Conservation (phyloP, 2,329 filamentous ascomycete species). For the Aureobasidium uvarum region DNA sequence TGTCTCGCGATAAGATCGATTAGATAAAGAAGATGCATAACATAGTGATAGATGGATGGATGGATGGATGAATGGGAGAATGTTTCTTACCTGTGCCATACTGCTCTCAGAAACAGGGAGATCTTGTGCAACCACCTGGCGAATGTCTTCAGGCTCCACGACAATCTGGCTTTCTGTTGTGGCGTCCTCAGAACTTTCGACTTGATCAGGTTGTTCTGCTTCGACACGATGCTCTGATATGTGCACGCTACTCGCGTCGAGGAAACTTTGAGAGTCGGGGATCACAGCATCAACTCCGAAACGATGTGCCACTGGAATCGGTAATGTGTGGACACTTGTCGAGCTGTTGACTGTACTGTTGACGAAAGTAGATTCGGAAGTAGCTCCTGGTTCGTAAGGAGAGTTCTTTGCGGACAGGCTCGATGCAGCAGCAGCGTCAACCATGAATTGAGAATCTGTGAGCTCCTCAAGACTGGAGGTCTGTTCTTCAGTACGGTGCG, state of each 20-base stretch:
- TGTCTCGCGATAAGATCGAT: constrained; percentile 6
- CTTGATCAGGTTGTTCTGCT: background rate
- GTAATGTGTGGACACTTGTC: constrained; percentile 13
- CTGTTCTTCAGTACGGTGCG: background rate
- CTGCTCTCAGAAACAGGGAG: constrained; percentile 18
- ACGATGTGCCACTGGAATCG: background rate
- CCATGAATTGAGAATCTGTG: background rate
- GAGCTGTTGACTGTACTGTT: constrained; percentile 12
- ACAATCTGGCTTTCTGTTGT: constrained; percentile 21
- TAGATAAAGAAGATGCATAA: background rate
- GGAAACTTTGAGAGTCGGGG: constrained; percentile 32
- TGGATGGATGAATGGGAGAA: background rate
- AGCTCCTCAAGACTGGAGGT: background rate
- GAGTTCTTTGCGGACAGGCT: constrained; percentile 28
- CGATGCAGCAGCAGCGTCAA: constrained; percentile 28
- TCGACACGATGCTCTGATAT: constrained; percentile 1
- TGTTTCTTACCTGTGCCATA: constrained; percentile 17
- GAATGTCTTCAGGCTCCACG: background rate
- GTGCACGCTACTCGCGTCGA: constrained; percentile 10
- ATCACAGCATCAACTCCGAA: constrained; percentile 29
- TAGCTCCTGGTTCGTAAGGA: constrained; percentile 26
- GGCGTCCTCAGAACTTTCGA: background rate
- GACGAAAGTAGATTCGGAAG: constrained; percentile 10
- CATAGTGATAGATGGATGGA: background rate
- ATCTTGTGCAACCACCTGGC: background rate